phyloP scores from a whole-genome alignment of 1,284 basidiomycete species.

The Quambalaria eucalypti region DNA sequence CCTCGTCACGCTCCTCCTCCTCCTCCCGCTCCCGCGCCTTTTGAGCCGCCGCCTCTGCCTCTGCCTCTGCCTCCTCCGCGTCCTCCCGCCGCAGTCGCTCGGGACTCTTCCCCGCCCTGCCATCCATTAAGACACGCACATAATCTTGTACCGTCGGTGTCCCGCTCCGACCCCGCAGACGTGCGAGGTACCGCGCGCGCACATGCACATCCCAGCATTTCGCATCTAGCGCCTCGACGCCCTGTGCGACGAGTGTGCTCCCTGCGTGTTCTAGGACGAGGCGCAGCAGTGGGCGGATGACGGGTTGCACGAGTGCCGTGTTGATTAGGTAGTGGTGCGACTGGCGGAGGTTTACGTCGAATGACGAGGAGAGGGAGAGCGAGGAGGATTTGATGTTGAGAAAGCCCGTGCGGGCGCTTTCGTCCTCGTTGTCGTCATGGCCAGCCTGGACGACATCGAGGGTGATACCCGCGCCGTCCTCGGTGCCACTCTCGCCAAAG shows the following conservation, averaged over 20 bases:
- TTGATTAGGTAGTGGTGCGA: slow-evolving; percentile 10
- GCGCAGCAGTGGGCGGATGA: slow-evolving; percentile 1
- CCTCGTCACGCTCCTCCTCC: neutral
- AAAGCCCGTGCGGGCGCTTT: neutral
- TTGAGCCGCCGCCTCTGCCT: neutral
- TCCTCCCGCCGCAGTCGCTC: neutral
- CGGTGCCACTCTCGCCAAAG: neutral
- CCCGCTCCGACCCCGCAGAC: neutral
- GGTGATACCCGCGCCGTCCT: neutral
- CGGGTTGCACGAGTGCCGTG: neutral
- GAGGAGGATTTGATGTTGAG: slow-evolving; percentile 4
- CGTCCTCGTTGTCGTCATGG: neutral
- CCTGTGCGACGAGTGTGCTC: slow-evolving; percentile 2
- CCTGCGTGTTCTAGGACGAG: slow-evolving; percentile 2
- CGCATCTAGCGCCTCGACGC: neutral
- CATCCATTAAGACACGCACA: slow-evolving; percentile 5
- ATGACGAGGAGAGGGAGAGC: neutral
- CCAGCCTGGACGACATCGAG: neutral
- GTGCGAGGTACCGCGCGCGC: neutral
- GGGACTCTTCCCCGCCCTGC: slow-evolving; percentile 1
- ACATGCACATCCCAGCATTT: slow-evolving; percentile 2
- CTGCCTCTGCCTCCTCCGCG: neutral
- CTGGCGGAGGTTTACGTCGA: slow-evolving; percentile 4
- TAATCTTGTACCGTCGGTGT: slow-evolving; percentile 1
- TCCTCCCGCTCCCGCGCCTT: neutral